Conservation (phyloP, 2,329 filamentous ascomycete species). For the Ascochyta lentis region DNA sequence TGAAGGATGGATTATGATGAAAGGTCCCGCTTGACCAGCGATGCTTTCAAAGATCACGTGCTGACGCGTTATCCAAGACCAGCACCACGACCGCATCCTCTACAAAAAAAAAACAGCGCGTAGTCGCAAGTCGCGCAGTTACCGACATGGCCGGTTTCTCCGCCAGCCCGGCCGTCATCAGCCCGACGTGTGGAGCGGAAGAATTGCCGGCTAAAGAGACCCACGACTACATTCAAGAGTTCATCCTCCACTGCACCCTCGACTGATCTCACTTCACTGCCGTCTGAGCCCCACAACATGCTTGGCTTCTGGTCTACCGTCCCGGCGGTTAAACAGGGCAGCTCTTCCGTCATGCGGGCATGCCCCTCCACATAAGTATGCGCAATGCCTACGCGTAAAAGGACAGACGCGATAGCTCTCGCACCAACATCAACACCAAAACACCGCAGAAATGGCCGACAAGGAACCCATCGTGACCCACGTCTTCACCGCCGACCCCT, state of each 20-base stretch:
- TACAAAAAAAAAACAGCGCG: not conserved
- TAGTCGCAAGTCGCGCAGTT: not conserved
- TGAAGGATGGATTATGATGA: not conserved
- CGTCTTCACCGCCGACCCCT: conserved; percentile 81
- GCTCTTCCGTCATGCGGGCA: conserved; percentile 32
- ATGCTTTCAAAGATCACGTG: not conserved
- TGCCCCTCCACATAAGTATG: conserved; percentile 36
- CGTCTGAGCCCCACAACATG: conserved; percentile 23
- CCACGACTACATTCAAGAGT: conserved; percentile 20
- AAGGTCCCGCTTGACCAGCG: not conserved
- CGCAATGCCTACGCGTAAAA: conserved; percentile 23
- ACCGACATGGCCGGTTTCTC: not conserved
- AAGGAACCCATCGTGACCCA: conserved; percentile 71
- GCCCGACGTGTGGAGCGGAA: conserved; percentile 30
- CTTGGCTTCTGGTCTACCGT: conserved; percentile 24
- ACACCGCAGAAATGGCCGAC: conserved; percentile 41
- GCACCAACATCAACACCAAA: not conserved
- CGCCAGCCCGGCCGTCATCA: conserved; percentile 11
- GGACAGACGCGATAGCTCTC: conserved; percentile 5
- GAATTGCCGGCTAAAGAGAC: conserved; percentile 44
- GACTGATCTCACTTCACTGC: conserved; percentile 24
- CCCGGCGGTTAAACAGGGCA: conserved; percentile 44
- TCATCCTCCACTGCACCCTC: conserved; percentile 16
- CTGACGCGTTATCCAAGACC: not conserved
- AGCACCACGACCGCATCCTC: not conserved